Evolutionary conservation across 352 stramenopile genomes (phyloP).

Genomic region (Phytophthora citricola): DNA sequence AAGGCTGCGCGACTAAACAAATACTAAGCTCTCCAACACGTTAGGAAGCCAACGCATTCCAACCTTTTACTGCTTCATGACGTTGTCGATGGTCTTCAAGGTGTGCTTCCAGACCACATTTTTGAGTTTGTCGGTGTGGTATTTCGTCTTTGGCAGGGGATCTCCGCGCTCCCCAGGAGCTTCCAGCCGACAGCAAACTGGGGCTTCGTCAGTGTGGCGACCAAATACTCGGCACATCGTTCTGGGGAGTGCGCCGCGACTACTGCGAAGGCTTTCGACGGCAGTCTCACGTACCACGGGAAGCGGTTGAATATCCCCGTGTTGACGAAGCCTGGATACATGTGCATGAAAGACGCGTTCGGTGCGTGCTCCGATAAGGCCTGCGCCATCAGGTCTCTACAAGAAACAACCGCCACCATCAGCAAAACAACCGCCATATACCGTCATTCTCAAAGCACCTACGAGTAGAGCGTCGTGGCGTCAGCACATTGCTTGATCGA

Average conservation of each 20-base stretch:
- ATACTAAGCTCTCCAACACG: no score
- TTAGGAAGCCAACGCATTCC: no score
- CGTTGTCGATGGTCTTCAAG: slow-evolving; percentile 26
- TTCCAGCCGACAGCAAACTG: slow-evolving; percentile 33
- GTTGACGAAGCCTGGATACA: slow-evolving; percentile 40
- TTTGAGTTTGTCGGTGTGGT: slow-evolving; percentile 38
- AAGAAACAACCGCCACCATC: background rate
- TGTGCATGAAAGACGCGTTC: slow-evolving; percentile 42
- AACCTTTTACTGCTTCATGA: slow-evolving; percentile 23
- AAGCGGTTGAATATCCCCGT: slow-evolving; percentile 30
- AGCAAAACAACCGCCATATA: background rate
- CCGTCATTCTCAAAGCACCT: slow-evolving; percentile 5
- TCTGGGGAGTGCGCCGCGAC: slow-evolving; percentile 33
- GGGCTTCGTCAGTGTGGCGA: slow-evolving; percentile 30
- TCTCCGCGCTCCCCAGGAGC: slow-evolving; percentile 27
- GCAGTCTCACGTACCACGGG: slow-evolving; percentile 34
- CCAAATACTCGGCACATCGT: slow-evolving; percentile 31
- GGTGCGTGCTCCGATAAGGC: slow-evolving; percentile 34
- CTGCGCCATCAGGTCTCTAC: slow-evolving; percentile 38
- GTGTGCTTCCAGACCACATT: slow-evolving; percentile 34
- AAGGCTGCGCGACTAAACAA: no score
- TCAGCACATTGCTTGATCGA: slow-evolving; percentile 36
- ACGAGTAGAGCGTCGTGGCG: slow-evolving; percentile 40
- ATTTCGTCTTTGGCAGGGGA: slow-evolving; percentile 31
- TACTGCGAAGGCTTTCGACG: slow-evolving; percentile 29